Conservation (phyloP, 2,329 filamentous ascomycete species). For the Fusarium keratoplasticum region DNA sequence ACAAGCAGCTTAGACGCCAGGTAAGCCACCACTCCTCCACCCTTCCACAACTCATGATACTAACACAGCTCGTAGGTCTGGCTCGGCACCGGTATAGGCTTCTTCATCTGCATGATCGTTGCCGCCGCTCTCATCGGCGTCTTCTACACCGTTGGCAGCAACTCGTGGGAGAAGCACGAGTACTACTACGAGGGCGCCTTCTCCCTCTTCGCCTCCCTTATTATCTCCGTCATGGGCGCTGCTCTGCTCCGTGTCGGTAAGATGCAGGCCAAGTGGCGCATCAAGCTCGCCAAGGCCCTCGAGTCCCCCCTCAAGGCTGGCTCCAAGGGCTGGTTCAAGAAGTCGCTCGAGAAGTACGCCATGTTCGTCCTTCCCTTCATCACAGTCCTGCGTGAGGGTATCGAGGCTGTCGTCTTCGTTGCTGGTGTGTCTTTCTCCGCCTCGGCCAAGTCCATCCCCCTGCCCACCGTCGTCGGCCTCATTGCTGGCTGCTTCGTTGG, state of each 20-base stretch:
- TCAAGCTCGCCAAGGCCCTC: slow-evolving; percentile 80
- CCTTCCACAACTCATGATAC: neutral
- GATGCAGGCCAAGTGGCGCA: slow-evolving; percentile 87
- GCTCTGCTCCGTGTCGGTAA: slow-evolving; percentile 85
- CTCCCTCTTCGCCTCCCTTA: slow-evolving; percentile 77
- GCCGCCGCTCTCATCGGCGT: slow-evolving; percentile 77
- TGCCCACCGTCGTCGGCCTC: slow-evolving; percentile 80
- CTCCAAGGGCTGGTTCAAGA: slow-evolving; percentile 63
- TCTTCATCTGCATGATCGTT: slow-evolving; percentile 73
- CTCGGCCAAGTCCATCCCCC: slow-evolving; percentile 80
- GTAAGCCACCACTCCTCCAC: slow-evolving; percentile 50
- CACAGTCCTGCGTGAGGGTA: slow-evolving; percentile 86
- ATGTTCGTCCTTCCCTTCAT: slow-evolving; percentile 91
- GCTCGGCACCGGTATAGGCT: slow-evolving; percentile 71
- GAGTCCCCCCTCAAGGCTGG: slow-evolving; percentile 62
- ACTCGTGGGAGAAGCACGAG: slow-evolving; percentile 76
- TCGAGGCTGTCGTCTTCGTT: slow-evolving; percentile 88
- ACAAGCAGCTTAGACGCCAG: slow-evolving; percentile 76
- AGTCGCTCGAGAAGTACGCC: slow-evolving; percentile 79
- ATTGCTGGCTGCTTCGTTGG: slow-evolving; percentile 75
- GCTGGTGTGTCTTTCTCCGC: slow-evolving; percentile 83
- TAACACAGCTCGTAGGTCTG: slow-evolving; percentile 58
- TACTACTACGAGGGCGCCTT: slow-evolving; percentile 87
- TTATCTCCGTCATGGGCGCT: slow-evolving; percentile 85
- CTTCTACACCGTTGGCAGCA: slow-evolving; percentile 75